phyloP scores from a whole-genome alignment of 306 rosid genomes.

The Pyrus bretschneideri region DNA sequence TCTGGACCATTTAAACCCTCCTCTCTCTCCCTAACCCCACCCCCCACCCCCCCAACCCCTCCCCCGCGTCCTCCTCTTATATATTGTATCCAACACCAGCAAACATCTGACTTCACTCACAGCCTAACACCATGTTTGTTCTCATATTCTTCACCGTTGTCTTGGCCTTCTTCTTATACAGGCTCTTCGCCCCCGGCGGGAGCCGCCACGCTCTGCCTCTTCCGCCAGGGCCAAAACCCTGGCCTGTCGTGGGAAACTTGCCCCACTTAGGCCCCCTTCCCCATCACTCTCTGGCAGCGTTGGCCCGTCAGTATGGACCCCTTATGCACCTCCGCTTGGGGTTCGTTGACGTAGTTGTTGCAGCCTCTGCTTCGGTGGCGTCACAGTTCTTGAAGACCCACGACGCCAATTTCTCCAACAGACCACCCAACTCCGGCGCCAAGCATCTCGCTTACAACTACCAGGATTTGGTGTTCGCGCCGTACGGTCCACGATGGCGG shows the following conservation, averaged over 20 bases:
- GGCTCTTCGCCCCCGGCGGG: slow-evolving; percentile 1
- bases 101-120: neutral
- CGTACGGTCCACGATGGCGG: slow-evolving; percentile 79
- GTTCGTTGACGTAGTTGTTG: slow-evolving; percentile 56
- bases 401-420: slow-evolving; percentile 62
- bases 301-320: slow-evolving; percentile 61
- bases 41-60: neutral
- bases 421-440: slow-evolving; percentile 81
- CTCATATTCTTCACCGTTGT: slow-evolving; percentile 11
- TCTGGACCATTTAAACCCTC: too few relatives aligned
- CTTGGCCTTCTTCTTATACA: slow-evolving; percentile 16
- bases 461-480: slow-evolving; percentile 74
- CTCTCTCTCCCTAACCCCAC: too few relatives aligned
- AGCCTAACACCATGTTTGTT: neutral
- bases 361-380: slow-evolving; percentile 66
- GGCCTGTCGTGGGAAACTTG: slow-evolving; percentile 80
- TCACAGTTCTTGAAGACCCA: slow-evolving; percentile 59
- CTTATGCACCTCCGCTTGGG: slow-evolving; percentile 71
- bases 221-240: slow-evolving; percentile 78
- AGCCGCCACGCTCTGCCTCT: slow-evolving; percentile 19
- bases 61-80: neutral
- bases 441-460: slow-evolving; percentile 63
- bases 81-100: neutral
- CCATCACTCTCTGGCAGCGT: slow-evolving; percentile 60
- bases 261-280: slow-evolving; percentile 63